These are phyloP conservation scores for Dendrocalamus sinicus DNA, from an alignment of 176 grass and related monocot genomes.

Conservation along the genomic window DNA sequence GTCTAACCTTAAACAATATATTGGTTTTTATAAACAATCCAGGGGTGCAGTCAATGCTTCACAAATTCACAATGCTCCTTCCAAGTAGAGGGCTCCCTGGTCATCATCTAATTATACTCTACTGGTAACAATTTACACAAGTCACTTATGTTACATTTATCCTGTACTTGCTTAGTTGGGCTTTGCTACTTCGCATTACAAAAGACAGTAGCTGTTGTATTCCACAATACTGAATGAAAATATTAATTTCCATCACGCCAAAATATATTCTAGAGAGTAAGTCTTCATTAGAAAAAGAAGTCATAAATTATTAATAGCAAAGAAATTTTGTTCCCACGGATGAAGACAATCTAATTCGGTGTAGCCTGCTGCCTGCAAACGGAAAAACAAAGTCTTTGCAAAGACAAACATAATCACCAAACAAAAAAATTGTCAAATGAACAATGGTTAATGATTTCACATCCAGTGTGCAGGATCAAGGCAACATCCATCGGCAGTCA, in stretches of 20 bases:
- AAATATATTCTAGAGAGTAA: not conserved
- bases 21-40: not conserved
- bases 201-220: not conserved
- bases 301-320: not conserved
- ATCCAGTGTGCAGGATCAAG: slow-evolving; percentile 20
- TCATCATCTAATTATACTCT: not conserved
- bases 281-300: not conserved
- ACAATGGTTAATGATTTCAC: slow-evolving; percentile 2
- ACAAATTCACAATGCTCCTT: not conserved
- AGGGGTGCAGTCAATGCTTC: not conserved
- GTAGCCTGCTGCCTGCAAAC: not conserved
- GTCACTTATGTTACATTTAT: not conserved
- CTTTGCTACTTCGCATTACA: not conserved
- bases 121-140: not conserved
- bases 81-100: not conserved
- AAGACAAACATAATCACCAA: slow-evolving; percentile 12
- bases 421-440: slow-evolving; percentile 24
- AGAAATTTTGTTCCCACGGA: not conserved
- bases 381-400: not conserved
- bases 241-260: slow-evolving; percentile 14
- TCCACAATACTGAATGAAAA: not conserved
- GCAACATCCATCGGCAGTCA: slow-evolving; percentile 26
- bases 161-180: not conserved
- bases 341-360: not conserved
- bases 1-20: not conserved